Evolutionary conservation across 257 asterid genomes (phyloP), one percentile per base, ranked within the genome.

Genomic region (Euphrasia confusa): DNA sequence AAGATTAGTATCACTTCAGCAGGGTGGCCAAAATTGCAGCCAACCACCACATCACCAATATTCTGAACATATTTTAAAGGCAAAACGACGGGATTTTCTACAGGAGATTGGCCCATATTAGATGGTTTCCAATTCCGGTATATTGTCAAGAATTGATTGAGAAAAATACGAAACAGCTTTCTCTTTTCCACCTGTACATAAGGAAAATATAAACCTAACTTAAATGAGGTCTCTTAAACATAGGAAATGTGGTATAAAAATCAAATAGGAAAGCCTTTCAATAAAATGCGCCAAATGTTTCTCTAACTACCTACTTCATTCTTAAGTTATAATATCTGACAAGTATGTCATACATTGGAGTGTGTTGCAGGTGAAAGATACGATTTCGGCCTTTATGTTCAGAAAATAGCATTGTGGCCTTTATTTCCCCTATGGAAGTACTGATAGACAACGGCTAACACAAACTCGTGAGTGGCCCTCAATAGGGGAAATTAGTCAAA

Each of bases 21-120:
- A 70, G 99, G 99, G 68, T 92, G 99, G 53, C 99, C 97, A 76
- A 80, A 74, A 71, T 79, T 72, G 78, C 99, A 92, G 72, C 97
- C 99, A 71, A 81, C 79, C 78, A 86, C 89, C 69, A 73, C 83
- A 68, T 83, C 80, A 44, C 75, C 75, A 70, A 69, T 60, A 69
- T 64, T 70, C 71, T 73, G 82, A 3, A 74, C 69, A 60, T 74
- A 63, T 61, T 67, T 81, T 60, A 52, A 54, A 44, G 81, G 68
- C 54, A 71, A 65, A 61, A 63, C 45, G 44, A 65, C n/a, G 40
- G 63, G 63, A 71, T 69, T 68, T 69, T 75, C 88, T 74, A 77
- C 83, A 17, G 82, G 75, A 74, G 73, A 72, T 71, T 71, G 75
- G 56, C 74, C 84, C 50, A 73, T 64, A 78, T 81, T 77, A 68